phyloP scores from a whole-genome alignment of 2,329 filamentous ascomycete genomes.

The Anthostomella pinea region DNA sequence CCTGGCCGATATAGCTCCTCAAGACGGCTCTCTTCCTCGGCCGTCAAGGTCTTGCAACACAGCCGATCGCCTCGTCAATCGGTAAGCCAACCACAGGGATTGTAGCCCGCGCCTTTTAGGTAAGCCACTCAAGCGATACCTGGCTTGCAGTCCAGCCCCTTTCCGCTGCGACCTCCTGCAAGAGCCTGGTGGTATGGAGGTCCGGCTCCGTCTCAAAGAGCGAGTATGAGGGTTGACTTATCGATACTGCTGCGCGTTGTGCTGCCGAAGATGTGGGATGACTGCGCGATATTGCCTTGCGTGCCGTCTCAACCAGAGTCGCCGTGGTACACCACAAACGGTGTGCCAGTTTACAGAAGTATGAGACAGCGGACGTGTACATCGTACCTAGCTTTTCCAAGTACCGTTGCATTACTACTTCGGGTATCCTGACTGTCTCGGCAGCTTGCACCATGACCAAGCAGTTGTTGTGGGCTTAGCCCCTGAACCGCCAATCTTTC shows the following conservation, averaged over 20 bases:
- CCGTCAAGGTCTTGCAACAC: slow-evolving; percentile 45
- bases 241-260: slow-evolving; percentile 36
- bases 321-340: too few relatives aligned
- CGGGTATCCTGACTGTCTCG: too few relatives aligned
- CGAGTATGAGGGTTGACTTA: slow-evolving; percentile 33
- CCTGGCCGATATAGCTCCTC: slow-evolving; percentile 61
- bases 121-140: slow-evolving; percentile 62
- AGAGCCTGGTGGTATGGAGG: slow-evolving; percentile 45
- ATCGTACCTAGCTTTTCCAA: too few relatives aligned
- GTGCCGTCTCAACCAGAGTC: too few relatives aligned
- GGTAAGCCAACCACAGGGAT: slow-evolving; percentile 62
- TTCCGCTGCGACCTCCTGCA: slow-evolving; percentile 58
- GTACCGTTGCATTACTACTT: too few relatives aligned
- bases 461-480: too few relatives aligned
- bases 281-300: slow-evolving; percentile 36
- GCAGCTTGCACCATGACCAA: too few relatives aligned
- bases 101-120: slow-evolving; percentile 47
- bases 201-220: slow-evolving; percentile 30
- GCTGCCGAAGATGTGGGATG: slow-evolving; percentile 29
- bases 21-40: slow-evolving; percentile 59
- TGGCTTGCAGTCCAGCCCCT: slow-evolving; percentile 60
- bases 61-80: slow-evolving; percentile 59
- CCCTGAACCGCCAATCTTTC: too few relatives aligned
- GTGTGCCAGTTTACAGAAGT: too few relatives aligned
- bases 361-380: too few relatives aligned